A percentile compares a stretch with the other conserved stretches of the same genome.
Evolutionary conservation across 2,329 filamentous ascomycete genomes (phyloP).

Genomic region (Aspergillus carbonarius): DNA sequence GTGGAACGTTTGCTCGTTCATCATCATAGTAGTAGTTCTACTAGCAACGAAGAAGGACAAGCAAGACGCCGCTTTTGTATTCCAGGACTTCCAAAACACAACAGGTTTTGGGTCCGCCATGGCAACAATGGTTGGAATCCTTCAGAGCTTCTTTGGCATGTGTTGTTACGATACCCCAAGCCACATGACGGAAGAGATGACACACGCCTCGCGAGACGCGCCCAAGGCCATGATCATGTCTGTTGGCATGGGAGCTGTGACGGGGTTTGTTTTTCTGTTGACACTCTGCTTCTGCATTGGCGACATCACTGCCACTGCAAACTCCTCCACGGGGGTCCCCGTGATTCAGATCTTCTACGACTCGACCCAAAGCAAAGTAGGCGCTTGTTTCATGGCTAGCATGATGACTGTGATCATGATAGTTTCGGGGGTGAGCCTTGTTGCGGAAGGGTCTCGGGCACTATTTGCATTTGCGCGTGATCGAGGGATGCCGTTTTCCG

Average conservation of each 20-base stretch:
- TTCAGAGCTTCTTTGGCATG: conserved; percentile 56
- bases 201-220: conserved; percentile 12
- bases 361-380: conserved; percentile 47
- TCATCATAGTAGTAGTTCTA: conserved; percentile 53
- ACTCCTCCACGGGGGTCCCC: conserved; percentile 50
- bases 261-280: conserved; percentile 51
- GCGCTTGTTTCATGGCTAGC: conserved; percentile 47
- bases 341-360: conserved; percentile 56
- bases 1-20: conserved; percentile 56
- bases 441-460: conserved; percentile 49
- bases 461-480: conserved; percentile 52
- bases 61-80: conserved; percentile 55
- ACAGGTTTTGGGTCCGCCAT: conserved; percentile 53
- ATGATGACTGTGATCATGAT: conserved; percentile 52
- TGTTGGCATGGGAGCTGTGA: conserved; percentile 46
- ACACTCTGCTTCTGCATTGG: conserved; percentile 54
- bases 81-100: conserved; percentile 54
- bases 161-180: conserved; percentile 49
- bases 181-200: conserved; percentile 52
- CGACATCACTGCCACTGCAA: conserved; percentile 48
- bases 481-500: conserved; percentile 55
- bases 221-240: conserved; percentile 50
- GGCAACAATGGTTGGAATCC: conserved; percentile 52
- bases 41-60: conserved; percentile 54
- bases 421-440: conserved; percentile 46